Conservation (phyloP, 2,329 filamentous ascomycete genomes). For the Lecanosticta acicola region DNA sequence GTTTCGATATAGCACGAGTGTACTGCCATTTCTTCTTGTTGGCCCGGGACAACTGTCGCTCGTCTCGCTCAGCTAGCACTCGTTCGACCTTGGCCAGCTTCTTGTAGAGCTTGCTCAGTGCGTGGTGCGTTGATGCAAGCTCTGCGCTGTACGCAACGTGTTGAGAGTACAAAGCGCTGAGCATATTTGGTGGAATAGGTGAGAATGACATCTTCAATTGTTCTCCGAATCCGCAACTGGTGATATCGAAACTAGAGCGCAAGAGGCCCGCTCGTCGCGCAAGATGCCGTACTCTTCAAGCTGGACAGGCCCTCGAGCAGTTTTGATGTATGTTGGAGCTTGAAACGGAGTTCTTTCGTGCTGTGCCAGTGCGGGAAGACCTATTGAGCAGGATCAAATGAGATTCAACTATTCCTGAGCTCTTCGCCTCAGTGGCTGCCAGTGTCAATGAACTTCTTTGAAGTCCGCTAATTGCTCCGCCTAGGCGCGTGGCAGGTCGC, state of each 20-base stretch:
- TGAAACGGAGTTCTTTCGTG: not conserved
- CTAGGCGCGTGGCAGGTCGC: conserved; percentile 12
- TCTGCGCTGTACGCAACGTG: conserved; percentile 25
- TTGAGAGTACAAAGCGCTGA: conserved; percentile 24
- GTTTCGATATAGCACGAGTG: conserved; percentile 20
- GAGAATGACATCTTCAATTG: conserved; percentile 12
- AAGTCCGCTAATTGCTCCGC: conserved; percentile 18
- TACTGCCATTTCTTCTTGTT: conserved; percentile 30
- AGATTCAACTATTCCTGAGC: conserved; percentile 18
- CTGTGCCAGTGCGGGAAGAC: conserved; percentile 17
- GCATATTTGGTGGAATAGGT: conserved; percentile 16
- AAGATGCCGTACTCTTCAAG: conserved; percentile 3
- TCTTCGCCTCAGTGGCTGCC: not conserved
- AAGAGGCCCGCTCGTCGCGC: conserved; percentile 24
- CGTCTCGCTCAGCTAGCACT: conserved; percentile 19
- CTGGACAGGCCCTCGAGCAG: not conserved
- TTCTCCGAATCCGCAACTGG: conserved; percentile 4
- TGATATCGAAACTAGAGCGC: conserved; percentile 10
- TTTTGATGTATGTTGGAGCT: not conserved
- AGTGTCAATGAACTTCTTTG: conserved; percentile 21
- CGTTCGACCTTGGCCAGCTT: conserved; percentile 24
- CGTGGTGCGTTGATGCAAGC: conserved; percentile 25
- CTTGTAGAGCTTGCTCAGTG: conserved; percentile 26
- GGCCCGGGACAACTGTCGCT: conserved; percentile 20
- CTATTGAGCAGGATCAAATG: conserved; percentile 13